Evolutionary conservation across 2,329 filamentous ascomycete species (phyloP), one percentile per base, ranked within the genome.

Genomic region (Ascochyta lentis): DNA sequence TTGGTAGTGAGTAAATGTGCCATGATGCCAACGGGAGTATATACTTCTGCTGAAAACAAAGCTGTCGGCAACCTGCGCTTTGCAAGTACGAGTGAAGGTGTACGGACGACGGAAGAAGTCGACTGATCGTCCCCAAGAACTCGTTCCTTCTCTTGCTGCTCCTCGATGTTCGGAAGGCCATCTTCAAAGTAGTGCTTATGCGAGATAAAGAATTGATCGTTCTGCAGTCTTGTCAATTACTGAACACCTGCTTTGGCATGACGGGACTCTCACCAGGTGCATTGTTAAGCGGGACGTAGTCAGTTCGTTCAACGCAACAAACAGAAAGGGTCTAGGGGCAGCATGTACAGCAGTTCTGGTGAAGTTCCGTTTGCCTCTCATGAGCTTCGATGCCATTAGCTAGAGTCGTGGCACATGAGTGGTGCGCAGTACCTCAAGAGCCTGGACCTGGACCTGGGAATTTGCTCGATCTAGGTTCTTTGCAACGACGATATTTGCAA

Each of bases 121-220:
- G 71, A 78, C 29, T 58, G 68, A 43, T 66, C 63, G 19, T 76
- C 73, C 24, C 71, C 67, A 27, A 43, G 58, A 15, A 61, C 34
- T 7, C 40, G 56, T 31, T 62, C 62, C 24, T 66, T 66, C 9
- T 56, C 52, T 47, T 64, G 60, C 8, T 66, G 40, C 33, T 91
- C 88, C 56, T 96, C 90, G 0, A 94, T 75, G 60, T 95, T 90
- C 4, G 87, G 82, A 59, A 92, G 89, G 0, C 89, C 91, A 70
- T 94, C 86, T 1, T 82, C 79, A 4, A 84, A 81, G 54, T 88
- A 84, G 68, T 98, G 92, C 78, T 88, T 91, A 74, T 98, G 93
- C 0, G 91, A 94, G 54, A 98, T 87, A 71, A 92, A 91, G 63
- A 98, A 89, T 61, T 90, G 86, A 56, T 98, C 92, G 66, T 92